Conservation (phyloP, 1,284 basidiomycete genomes). For the Mycena sp. region DNA sequence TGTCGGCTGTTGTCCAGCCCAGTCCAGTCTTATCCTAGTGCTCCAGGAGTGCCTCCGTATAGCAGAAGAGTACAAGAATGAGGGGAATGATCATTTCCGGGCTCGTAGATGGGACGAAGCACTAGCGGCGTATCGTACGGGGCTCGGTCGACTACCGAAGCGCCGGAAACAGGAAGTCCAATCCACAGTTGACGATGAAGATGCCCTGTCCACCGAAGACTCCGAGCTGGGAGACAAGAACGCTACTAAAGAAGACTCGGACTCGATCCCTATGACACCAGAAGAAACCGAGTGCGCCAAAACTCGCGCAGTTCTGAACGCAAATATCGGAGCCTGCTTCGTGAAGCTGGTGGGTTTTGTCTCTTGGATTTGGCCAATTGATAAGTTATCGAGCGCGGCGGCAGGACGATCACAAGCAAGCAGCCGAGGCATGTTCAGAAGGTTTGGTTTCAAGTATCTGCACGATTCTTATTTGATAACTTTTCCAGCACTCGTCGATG, state of each 20-base stretch:
- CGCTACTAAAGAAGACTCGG: constrained; percentile 30
- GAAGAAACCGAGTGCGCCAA: constrained; percentile 59
- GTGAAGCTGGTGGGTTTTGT: constrained; percentile 70
- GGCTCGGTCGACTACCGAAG: constrained; percentile 63
- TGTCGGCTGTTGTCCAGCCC: not conserved
- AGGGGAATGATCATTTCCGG: constrained; percentile 65
- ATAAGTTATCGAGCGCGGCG: constrained; percentile 57
- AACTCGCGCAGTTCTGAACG: constrained; percentile 73
- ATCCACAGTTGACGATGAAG: constrained; percentile 40
- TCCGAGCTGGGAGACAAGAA: constrained; percentile 9
- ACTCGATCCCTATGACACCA: constrained; percentile 39
- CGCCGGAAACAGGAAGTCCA: constrained; percentile 19
- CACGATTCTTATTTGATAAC: constrained; percentile 11
- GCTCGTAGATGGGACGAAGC: constrained; percentile 71
- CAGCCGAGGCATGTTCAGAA: constrained; percentile 75
- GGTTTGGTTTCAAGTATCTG: constrained; percentile 50
- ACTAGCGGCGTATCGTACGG: constrained; percentile 67
- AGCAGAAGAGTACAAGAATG: constrained; percentile 65
- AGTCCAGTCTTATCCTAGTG: not conserved
- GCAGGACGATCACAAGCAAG: constrained; percentile 80
- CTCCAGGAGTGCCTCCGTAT: constrained; percentile 52
- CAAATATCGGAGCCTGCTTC: constrained; percentile 85
- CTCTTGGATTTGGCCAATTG: not conserved
- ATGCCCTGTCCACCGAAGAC: constrained; percentile 18
- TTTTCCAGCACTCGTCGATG: constrained; percentile 80